Evolutionary conservation across 1,284 basidiomycete species (phyloP).

Genomic region (Rhizoctonia solani): DNA sequence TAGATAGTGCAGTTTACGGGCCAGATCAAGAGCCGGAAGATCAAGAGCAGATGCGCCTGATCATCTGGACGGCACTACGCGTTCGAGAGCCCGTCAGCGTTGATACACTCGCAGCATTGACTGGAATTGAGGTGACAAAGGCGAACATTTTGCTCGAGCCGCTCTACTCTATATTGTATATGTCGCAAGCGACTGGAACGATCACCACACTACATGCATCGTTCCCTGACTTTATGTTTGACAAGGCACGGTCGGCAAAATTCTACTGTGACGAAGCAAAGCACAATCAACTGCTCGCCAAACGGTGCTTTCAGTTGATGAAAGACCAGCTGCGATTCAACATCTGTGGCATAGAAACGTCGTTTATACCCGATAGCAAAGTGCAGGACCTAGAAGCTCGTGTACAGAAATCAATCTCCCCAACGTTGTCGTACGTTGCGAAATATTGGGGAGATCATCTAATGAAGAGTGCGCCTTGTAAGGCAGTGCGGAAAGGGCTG

Average conservation of each 20-base stretch:
- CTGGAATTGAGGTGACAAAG: too few species aligned
- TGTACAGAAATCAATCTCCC: not conserved
- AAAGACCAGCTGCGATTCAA: slow-evolving; percentile 8
- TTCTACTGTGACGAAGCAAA: not conserved
- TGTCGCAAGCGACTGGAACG: too few species aligned
- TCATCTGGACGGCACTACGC: not conserved
- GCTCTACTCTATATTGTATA: too few species aligned
- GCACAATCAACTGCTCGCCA: not conserved
- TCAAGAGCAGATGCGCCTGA: not conserved
- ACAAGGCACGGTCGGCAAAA: not conserved
- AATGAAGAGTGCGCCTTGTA: not conserved
- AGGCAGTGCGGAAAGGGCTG: not conserved
- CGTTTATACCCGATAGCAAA: slow-evolving; percentile 5
- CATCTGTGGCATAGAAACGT: slow-evolving; percentile 9
- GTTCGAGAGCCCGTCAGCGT: not conserved
- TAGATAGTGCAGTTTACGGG: not conserved
- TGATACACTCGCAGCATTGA: not conserved
- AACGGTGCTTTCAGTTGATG: not conserved
- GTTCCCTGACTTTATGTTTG: too few species aligned
- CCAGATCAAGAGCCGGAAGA: not conserved
- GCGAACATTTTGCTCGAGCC: too few species aligned
- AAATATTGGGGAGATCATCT: not conserved
- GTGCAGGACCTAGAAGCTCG: not conserved
- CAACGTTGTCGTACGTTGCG: not conserved
- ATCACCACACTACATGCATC: too few species aligned